These are phyloP conservation scores for Chrysoporthe cubensis DNA, from an alignment of 2,329 filamentous ascomycete species.

Conservation along the genomic window DNA sequence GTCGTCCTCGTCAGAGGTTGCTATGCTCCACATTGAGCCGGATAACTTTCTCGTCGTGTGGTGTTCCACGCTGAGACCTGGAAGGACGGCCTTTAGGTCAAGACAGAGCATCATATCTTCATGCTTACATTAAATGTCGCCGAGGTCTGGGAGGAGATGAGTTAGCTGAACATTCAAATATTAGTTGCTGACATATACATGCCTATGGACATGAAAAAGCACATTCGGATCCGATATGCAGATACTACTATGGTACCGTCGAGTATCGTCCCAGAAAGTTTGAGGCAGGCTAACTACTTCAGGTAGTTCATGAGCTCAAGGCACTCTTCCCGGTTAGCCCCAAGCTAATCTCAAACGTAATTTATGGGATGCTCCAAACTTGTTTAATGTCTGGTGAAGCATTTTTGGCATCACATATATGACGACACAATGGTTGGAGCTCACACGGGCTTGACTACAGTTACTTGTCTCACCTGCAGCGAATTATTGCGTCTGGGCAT, in stretches of 20 bases:
- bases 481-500: neutral
- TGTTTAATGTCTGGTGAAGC: neutral
- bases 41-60: neutral
- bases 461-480: neutral
- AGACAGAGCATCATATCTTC: neutral
- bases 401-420: neutral
- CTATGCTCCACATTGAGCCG: neutral
- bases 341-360: neutral
- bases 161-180: neutral
- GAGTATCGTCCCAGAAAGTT: neutral
- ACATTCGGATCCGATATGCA: conserved; percentile 4
- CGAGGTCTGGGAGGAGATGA: neutral
- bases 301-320: neutral
- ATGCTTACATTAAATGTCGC: neutral
- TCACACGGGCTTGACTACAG: neutral
- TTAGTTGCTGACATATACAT: neutral
- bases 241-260: neutral
- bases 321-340: neutral
- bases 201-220: neutral
- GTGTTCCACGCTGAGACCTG: neutral
- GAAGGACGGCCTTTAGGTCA: neutral
- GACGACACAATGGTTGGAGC: neutral
- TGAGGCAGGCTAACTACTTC: neutral
- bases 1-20: neutral
- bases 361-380: neutral